Evolutionary conservation across 2,329 filamentous ascomycete species (phyloP), one percentile per base, ranked within the genome.

Genomic region (Aspergillus cejpii): DNA sequence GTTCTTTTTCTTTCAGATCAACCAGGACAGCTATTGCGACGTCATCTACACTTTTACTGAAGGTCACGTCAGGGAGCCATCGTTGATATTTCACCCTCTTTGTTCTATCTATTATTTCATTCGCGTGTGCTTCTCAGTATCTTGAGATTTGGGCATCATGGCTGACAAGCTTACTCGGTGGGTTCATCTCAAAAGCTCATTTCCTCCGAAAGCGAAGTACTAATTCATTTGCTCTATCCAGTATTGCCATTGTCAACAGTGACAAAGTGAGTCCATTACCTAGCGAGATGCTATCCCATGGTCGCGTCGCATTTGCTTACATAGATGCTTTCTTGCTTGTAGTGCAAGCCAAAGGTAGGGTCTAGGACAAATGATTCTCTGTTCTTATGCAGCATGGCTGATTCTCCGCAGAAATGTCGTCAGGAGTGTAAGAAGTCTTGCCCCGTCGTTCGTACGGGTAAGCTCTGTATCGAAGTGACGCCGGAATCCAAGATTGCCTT

Each of bases 391-490:
- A 26, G 4, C n/a, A 20, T 50, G 43, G 46, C 63, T 65, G 46
- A 62, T 49, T 7, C 39, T n/a, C 51, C 57, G 55, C 62, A 90
- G 85, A 97, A 97, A 88, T 97, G 92, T 71, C 84, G 91, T 58
- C 91, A 96, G 75, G 92, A 98, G 73, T 98, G 92, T 79, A 97
- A 97, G 71, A 97, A 97, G 71, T 91, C 90, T 23, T 98, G 92
- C 69, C 89, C 94, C 23, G 92, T 98, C 52, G 92, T 98, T 58
- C 87, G 91, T 62, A 94, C 90, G 49, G 92, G 92, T 72, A 97
- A 96, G 77, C 83, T 94, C 57, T 95, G 90, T 73, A 96, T 97
- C 67, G 91, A 98, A 76, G 94, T 98, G 62, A 77, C 79, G 42
- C 75, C 87, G 52, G 80, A 87, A 47, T 94, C 91, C 55, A 91